Evolutionary conservation across 192 early-diverging fungal species (phyloP), one percentile per base, ranked within the genome.

Genomic region (Linnemannia zychae): DNA sequence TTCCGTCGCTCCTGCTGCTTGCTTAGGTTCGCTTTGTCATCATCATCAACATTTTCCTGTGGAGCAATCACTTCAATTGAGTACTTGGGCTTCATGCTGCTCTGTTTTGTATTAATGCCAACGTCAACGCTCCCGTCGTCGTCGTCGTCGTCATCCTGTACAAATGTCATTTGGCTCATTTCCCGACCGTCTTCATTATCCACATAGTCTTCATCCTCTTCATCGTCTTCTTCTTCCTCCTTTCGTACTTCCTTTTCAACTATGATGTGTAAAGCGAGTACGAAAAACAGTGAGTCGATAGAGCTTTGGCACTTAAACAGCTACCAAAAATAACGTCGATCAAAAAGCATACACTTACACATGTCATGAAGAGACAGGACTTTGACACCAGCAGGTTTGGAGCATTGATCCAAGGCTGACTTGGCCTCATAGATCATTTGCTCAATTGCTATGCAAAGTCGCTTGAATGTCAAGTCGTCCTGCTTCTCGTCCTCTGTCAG

Each of bases 341-440:
- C 31, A 3, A 38, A 18, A 53, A 18, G 28, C 22, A 52, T 7
- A 38, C 24, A 63, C 82, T 79, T 79, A 84, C 82, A 79, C 82
- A 84, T 75, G 16, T 84, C 82, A 60, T 77, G 75, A 4, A 75
- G 75, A 4, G 82, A 65, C 15, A 84, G 50, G 22, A 84, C 82
- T 44, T 73, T 78, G 50, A 84, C 77, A 17, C 82, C 82, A 24
- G 82, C 47, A 2, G 73, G 73, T 47, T 84, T 84, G 13, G 67
- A 67, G 0, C 77, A 50, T 38, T 84, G 82, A 47, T 84, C 82
- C 15, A 84, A 18, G 4, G 82, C 82, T 2, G 75, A 77, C 50
- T 79, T 78, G 16, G 77, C 82, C 22, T 84, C 82, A 67, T 50
- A 75, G 11, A 84, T 53, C 82, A 84, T 77, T 24, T 79, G 82